These are phyloP conservation scores for Anisodus tanguticus DNA, from an alignment of 257 asterid genomes.

Conservation along the genomic window DNA sequence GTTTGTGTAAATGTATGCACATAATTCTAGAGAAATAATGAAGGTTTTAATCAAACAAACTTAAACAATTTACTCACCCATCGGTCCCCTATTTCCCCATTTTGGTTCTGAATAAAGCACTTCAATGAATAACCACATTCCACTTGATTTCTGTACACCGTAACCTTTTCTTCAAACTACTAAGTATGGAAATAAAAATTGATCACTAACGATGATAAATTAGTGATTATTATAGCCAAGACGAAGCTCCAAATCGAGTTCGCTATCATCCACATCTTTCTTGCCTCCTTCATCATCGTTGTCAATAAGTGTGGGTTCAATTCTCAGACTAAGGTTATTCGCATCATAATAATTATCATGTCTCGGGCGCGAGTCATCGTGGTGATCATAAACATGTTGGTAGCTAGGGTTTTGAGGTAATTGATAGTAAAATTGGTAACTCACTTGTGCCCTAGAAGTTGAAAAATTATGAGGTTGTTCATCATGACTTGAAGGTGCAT, in stretches of 20 bases:
- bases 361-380: slow-evolving; percentile 28
- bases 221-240: slow-evolving; percentile 55
- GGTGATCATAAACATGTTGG: slow-evolving; percentile 34
- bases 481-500: slow-evolving; percentile 30
- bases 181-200: slow-evolving; percentile 10
- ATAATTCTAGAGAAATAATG: background rate
- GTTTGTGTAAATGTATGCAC: slow-evolving; percentile 16
- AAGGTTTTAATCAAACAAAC: background rate
- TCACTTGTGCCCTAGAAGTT: slow-evolving; percentile 38
- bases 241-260: slow-evolving; percentile 91
- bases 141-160: slow-evolving; percentile 24
- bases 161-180: slow-evolving; percentile 11
- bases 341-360: slow-evolving; percentile 34
- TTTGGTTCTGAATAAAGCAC: slow-evolving; percentile 17
- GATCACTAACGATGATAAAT: background rate
- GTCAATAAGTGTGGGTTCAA: slow-evolving; percentile 41
- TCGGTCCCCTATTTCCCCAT: slow-evolving; percentile 7
- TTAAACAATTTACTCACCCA: slow-evolving; percentile 24
- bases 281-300: slow-evolving; percentile 31
- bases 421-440: slow-evolving; percentile 47
- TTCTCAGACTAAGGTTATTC: slow-evolving; percentile 45
- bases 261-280: slow-evolving; percentile 43
- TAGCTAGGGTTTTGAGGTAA: slow-evolving; percentile 62
- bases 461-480: slow-evolving; percentile 33
- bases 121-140: slow-evolving; percentile 11